Evolutionary conservation across 2,329 filamentous ascomycete species (phyloP).

Genomic region (Sphaerostilbella broomeana): DNA sequence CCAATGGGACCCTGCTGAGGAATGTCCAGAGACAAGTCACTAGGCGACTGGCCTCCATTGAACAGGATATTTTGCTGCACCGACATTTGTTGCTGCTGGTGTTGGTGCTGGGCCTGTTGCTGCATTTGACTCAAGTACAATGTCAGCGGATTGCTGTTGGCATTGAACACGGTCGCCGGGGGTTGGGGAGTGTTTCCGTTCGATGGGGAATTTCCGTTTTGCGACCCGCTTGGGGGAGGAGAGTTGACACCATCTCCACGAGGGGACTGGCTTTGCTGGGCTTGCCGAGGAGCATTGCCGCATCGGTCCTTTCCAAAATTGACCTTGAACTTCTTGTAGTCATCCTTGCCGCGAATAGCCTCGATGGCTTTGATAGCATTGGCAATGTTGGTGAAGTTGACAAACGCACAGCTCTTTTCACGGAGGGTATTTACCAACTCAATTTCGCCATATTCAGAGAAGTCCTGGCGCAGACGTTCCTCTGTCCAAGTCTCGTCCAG

Average conservation of each 20-base stretch:
- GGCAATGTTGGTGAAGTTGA: slow-evolving; percentile 99
- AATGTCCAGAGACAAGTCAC: slow-evolving; percentile 51
- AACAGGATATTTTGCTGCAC: slow-evolving; percentile 78
- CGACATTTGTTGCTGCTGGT: slow-evolving; percentile 63
- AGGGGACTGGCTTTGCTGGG: slow-evolving; percentile 63
- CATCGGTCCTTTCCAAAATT: slow-evolving; percentile 99
- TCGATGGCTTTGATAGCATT: slow-evolving; percentile 99
- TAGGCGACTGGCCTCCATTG: slow-evolving; percentile 59
- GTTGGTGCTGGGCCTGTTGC: slow-evolving; percentile 64
- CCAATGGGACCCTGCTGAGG: slow-evolving; percentile 54
- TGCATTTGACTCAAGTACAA: slow-evolving; percentile 86
- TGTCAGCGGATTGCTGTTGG: slow-evolving; percentile 80
- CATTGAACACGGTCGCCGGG: slow-evolving; percentile 70
- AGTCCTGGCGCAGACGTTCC: slow-evolving; percentile 91
- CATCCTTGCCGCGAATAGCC: slow-evolving; percentile 86
- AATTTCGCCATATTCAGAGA: slow-evolving; percentile 95
- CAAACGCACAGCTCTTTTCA: slow-evolving; percentile 98
- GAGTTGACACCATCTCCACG: slow-evolving; percentile 54
- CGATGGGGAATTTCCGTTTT: slow-evolving; percentile 51
- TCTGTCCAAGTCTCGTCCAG: slow-evolving; percentile 96
- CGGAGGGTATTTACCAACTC: slow-evolving; percentile 93
- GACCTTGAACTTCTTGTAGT: slow-evolving; percentile 98
- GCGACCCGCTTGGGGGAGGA: slow-evolving; percentile 53
- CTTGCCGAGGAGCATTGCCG: slow-evolving; percentile 89
- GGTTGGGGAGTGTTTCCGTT: slow-evolving; percentile 52